Evolutionary conservation across 192 early-diverging fungal genomes (phyloP), one percentile per base, ranked within the genome.

Genomic region (Umbelopsis isabellina): DNA sequence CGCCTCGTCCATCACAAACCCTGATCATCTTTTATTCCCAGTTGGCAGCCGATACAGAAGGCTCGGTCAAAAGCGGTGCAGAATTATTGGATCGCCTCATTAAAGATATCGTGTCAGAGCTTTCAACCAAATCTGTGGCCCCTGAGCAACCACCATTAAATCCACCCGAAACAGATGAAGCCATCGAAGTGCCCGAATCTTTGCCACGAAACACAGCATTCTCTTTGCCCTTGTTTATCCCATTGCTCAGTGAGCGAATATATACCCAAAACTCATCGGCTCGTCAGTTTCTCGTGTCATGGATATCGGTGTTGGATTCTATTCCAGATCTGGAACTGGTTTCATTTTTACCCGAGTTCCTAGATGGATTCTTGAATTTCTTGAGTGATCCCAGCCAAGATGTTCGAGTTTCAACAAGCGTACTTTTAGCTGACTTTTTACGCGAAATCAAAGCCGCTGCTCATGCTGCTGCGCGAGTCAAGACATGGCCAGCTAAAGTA

Each of bases 101-200:
- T 69, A 98, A 97, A 80, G 98, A 99, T 70, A 93, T 99, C 80
- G 96, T 98, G 0, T 90, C 92, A 1, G 98, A 98, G 71, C 89
- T 93, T 51, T 87, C 95, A 3, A 89, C 89, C 0, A 92, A 89
- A 30, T 97, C 91, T 71, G 73, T 88, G 13, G 88, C 80, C 12
- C 75, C 73, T 49, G 49, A 61, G 23, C 67, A 74, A 49, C 23
- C 41, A 22, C 79, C 79, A 21, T 65, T 77, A 23, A 75, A 81
- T 48, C 72, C 79, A 18, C 45, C 67, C 1, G 79, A 80, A 16
- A 47, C 41, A 16, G 67, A 69, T 46, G 75, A 74, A 65, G 75
- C 80, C 25, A 75, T 80, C 11, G 67, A 77, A n/a, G 72, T 77
- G 7, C 79, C 79, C 25, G 70, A 78, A 12, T 82, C 87, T n/a